These are phyloP conservation scores for Fusarium xyrophilum DNA, from an alignment of 2,329 filamentous ascomycete species.

Conservation along the genomic window DNA sequence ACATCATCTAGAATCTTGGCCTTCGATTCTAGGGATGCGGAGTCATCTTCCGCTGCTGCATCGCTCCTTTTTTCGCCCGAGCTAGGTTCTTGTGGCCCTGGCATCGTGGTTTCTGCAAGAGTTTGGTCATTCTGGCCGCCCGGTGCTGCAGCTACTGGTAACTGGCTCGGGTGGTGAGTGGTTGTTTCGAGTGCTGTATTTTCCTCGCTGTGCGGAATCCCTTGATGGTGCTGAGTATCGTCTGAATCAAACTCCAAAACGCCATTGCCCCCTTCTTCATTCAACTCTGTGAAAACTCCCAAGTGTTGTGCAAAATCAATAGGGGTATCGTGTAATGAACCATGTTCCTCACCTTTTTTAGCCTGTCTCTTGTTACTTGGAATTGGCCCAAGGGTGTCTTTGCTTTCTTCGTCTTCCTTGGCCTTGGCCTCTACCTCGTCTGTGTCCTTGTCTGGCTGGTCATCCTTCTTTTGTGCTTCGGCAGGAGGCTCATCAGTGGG, in stretches of 20 bases:
- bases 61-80: slow-evolving; percentile 14
- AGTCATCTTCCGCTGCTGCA: slow-evolving; percentile 7
- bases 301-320: slow-evolving; percentile 46
- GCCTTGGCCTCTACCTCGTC: slow-evolving; percentile 31
- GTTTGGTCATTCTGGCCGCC: slow-evolving; percentile 16
- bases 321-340: slow-evolving; percentile 50
- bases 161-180: slow-evolving; percentile 20
- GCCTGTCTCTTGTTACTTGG: slow-evolving; percentile 46
- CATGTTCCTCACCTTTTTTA: slow-evolving; percentile 55
- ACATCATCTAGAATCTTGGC: slow-evolving; percentile 14
- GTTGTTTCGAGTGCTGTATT: slow-evolving; percentile 36
- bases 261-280: slow-evolving; percentile 38
- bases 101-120: slow-evolving; percentile 36
- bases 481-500: slow-evolving; percentile 26
- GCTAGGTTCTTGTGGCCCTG: slow-evolving; percentile 23
- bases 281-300: slow-evolving; percentile 41
- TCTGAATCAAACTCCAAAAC: slow-evolving; percentile 43
- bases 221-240: slow-evolving; percentile 37
- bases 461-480: slow-evolving; percentile 30
- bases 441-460: slow-evolving; percentile 7
- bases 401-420: slow-evolving; percentile 47
- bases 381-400: slow-evolving; percentile 51
- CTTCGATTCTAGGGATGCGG: slow-evolving; percentile 12
- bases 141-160: slow-evolving; percentile 13
- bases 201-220: slow-evolving; percentile 30